Evolutionary conservation across 495 filamentous ascomycete genomes (phyloP), one percentile per base, ranked within the genome.

Genomic region (Tirmania nivea): DNA sequence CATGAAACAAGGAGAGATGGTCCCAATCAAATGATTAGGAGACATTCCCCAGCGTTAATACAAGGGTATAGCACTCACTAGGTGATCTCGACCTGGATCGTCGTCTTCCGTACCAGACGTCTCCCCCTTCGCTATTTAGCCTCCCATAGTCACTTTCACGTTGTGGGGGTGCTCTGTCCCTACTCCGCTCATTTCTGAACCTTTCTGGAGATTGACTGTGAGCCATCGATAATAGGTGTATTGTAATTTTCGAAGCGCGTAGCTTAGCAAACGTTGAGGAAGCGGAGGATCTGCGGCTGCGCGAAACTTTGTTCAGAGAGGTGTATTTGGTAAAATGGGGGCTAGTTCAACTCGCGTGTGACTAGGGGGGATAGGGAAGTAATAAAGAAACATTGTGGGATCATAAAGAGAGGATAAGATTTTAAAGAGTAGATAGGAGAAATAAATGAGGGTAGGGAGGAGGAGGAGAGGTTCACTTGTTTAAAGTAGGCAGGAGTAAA

Each of bases 81-180:
- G 3, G 25, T 39, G 51, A 52, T 19, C 54, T 45, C 5, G 12
- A 35, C 35, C 45, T 54, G 35, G 37, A 14, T 53, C 35, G 42
- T 63, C 63, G 51, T 54, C 57, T 14, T 57, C 49, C 48, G 45
- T 61, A 49, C 39, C 54, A 20, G 51, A 62, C 39, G 69, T 74
- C 51, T 64, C 72, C 47, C 69, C 65, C 31, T 54, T 73, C 39
- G 17, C 17, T 45, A 45, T 45, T 45, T 45, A 45, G 8, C 39
- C 39, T 14, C 39, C 39, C 39, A 8, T 45, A 45, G 0, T 45
- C 39, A 45, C 14, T 14, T 19, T 45, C 39, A 14, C 39, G 12
- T 19, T 4, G 39, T 19, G 39, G 14, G 17, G 14, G 14, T 45
- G 39, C 39, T 14, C 39, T 14, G 39, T 45, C 39, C 39, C 39